Evolutionary conservation across 345 rosid genomes (phyloP), one percentile per base, ranked within the genome.

Genomic region (Salix brachista): DNA sequence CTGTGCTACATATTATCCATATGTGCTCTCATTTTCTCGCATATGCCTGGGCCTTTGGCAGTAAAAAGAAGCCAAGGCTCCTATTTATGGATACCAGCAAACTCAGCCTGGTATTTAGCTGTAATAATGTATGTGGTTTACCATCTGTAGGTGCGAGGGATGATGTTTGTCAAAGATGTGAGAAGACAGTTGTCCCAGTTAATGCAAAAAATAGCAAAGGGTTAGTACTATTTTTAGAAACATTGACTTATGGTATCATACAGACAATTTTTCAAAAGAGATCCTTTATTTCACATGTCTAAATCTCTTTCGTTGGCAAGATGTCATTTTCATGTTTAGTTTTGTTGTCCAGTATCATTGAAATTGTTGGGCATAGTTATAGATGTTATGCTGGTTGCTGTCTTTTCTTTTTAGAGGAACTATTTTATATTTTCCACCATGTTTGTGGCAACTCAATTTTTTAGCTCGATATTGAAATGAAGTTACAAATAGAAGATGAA

Each of bases 141-240:
- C 69, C 69, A 67, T 77, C 58, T 83, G 74, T 77, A 96, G 99
- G 94, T 91, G 70, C 90, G 97, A 74, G 98, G 99, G 75, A 96
- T 96, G 99, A 79, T 48, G 82, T 93, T 96, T 83, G 97, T 88
- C 79, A 96, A 84, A 87, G 99, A 96, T 81, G 92, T 93, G 41
- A 86, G 97, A 80, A 91, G 80, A 87, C 98, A 96, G 79, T 76
- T 96, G 71, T 88, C 86, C 81, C 98, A 93, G 84, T 90, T 96
- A 82, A 93, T 96, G 97, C 91, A 90, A 81, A 93, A 91, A 81
- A 88, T 86, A 78, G 93, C 92, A 9, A 91, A 81, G 75, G 96
- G 99, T 95, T 60, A 72, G 94, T 79, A 56, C 80, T 3, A 46
- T 14, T 13, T 4, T 46, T 12, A 46, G 50, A 18, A 46, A 46